Conservation (phyloP, 139 green algal genomes). For the Coelastrella sp. region DNA sequence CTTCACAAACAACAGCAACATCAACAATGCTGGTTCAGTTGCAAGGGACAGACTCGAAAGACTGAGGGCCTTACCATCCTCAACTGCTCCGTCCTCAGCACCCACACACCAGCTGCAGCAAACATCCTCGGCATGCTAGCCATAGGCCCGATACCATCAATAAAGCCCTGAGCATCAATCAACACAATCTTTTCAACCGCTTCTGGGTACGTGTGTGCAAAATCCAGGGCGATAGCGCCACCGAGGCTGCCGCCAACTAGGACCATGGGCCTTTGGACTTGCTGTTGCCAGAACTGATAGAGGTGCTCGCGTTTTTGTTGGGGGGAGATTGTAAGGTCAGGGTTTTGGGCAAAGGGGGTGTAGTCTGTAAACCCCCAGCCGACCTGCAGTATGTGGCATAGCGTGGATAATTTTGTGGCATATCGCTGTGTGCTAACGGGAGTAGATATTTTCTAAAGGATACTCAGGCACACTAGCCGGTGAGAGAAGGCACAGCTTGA, state of each 20-base stretch:
- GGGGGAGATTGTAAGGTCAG: slow-evolving; percentile 59
- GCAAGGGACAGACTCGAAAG: neutral
- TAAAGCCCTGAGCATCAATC: slow-evolving; percentile 87
- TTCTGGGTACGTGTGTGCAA: slow-evolving; percentile 83
- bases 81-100: slow-evolving; percentile 80
- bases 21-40: neutral
- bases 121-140: slow-evolving; percentile 74
- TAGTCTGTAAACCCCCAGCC: slow-evolving; percentile 89
- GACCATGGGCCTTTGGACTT: slow-evolving; percentile 73
- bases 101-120: slow-evolving; percentile 72
- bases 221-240: slow-evolving; percentile 93
- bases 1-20: neutral
- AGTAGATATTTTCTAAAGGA: too few species aligned
- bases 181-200: slow-evolving; percentile 84
- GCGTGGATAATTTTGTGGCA: neutral
- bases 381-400: slow-evolving; percentile 49
- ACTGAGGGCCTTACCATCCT: slow-evolving; percentile 53
- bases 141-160: slow-evolving; percentile 89
- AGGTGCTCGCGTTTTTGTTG: slow-evolving; percentile 88
- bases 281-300: slow-evolving; percentile 77
- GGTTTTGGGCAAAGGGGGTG: slow-evolving; percentile 51
- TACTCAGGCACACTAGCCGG: too few species aligned
- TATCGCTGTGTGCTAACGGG: too few species aligned
- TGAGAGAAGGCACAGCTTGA: too few species aligned
- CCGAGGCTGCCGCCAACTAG: slow-evolving; percentile 90